Base-by-base conservation (phyloP, 73 alveolate species). In the Symbiodinium natans region DNA sequence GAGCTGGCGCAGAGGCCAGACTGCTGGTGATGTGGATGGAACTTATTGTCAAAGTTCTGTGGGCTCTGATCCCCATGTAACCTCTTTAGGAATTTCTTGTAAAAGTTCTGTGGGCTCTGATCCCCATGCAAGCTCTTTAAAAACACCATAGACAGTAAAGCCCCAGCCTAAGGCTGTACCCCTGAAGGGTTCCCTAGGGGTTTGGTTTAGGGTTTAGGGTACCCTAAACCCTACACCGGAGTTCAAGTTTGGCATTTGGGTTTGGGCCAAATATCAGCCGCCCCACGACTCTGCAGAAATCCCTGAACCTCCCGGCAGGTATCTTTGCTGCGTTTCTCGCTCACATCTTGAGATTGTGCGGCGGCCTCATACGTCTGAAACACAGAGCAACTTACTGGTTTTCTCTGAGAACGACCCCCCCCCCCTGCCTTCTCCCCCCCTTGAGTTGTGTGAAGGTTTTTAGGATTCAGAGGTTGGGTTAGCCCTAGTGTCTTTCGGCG, bases 301-400 rank as follows among this genome's bases (percentile, higher is more conserved):
- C 63, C 68, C 68, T 6, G 56, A 13, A 21, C 56, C 52, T 11
- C 13, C 59, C 5, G 56, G 36, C 63, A 86, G 94, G 59, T 86
- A 86, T 36, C 42, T 86, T 41, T 86, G 94, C 40, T 86, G 94
- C 48, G 83, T 86, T n/a, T 86, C 94, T 5, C 94, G 94, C 38
- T 46, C 94, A 41, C 94, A 86, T 27, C 63, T 86, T 34, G 94
- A 86, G 83, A 86, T 86, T 34, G 19, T 80, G 54, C 21, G 25
- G 42, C 15, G 36, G 25, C 10, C 85, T 27, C 41, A 1, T 41
- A 27, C 6, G 33, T 2, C 41, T 4, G 29, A 40, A 17, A 2
- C 25, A 15, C 5, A 2, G 83, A 2, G 41, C 9, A 43, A 5
- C 56, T 11, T 52, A 0, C 6, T 21, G 68, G 68, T 52, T 52